A percentile compares a stretch with the other conserved stretches of the same genome.
These are phyloP conservation scores for Rhizomucor pusillus DNA, from an alignment of 371 early-diverging fungal genomes.

Conservation along the genomic window DNA sequence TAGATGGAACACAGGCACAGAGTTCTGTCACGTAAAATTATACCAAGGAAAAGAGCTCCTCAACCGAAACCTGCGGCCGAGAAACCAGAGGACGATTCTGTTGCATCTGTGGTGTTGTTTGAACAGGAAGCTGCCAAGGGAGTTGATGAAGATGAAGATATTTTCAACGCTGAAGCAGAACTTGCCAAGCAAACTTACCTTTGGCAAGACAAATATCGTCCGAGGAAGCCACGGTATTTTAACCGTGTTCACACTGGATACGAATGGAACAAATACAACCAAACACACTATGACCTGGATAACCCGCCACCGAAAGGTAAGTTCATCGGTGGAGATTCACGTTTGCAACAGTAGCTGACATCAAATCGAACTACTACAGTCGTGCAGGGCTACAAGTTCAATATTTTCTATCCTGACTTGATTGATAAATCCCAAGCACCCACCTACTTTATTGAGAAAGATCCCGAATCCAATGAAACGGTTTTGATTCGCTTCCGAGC, in stretches of 20 bases:
- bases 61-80: conserved; percentile 20
- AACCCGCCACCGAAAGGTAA: conserved; percentile 91
- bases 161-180: conserved; percentile 78
- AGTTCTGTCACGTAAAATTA: conserved; percentile 56
- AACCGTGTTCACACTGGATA: conserved; percentile 95
- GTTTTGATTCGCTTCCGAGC: conserved; percentile 86
- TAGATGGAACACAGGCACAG: conserved; percentile 59
- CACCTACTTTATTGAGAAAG: conserved; percentile 81
- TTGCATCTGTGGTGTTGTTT: conserved; percentile 49
- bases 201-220: conserved; percentile 93
- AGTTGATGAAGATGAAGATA: conserved; percentile 77
- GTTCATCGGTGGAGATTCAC: background rate
- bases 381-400: conserved; percentile 96
- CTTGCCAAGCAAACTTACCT: conserved; percentile 64
- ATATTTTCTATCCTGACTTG: conserved; percentile 96
- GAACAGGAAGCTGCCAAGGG: conserved; percentile 75
- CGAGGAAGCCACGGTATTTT: conserved; percentile 92
- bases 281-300: conserved; percentile 93
- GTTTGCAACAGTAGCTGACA: background rate
- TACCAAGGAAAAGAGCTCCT: conserved; percentile 39
- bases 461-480: conserved; percentile 73
- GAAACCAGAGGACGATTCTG: conserved; percentile 29
- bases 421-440: conserved; percentile 87
- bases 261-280: conserved; percentile 99
- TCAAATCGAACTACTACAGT: conserved; percentile 28